These are phyloP conservation scores for Penicillium oxalicum DNA, from an alignment of 2,329 filamentous ascomycete genomes.

Conservation along the genomic window DNA sequence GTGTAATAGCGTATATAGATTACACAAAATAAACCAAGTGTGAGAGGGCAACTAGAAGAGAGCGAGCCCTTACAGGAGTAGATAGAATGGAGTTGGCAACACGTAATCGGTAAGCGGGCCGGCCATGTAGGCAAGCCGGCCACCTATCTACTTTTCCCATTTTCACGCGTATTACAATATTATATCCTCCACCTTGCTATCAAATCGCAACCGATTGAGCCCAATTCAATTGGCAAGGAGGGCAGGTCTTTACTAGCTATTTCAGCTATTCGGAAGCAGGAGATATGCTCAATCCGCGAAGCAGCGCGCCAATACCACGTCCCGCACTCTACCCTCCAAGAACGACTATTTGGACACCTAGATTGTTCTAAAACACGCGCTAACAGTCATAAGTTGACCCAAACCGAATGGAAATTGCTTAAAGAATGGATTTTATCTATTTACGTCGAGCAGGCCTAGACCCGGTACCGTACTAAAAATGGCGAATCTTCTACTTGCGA, in stretches of 20 bases:
- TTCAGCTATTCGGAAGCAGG: not conserved
- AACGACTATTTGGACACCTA: not conserved
- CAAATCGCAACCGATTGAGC: not conserved
- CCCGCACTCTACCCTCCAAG: not conserved
- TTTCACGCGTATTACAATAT: not conserved
- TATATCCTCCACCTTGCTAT: not conserved
- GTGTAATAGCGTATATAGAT: too few species aligned
- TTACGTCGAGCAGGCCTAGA: not conserved
- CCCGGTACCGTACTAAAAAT: not conserved
- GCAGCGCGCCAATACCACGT: not conserved
- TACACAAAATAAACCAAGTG: too few species aligned
- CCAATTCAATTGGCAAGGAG: not conserved
- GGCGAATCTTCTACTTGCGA: not conserved
- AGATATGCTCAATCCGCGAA: not conserved
- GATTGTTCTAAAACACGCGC: not conserved
- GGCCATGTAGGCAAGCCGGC: too few species aligned
- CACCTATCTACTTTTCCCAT: not conserved
- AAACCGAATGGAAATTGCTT: not conserved
- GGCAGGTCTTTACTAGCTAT: not conserved
- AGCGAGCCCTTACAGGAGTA: too few species aligned
- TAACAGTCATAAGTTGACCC: not conserved
- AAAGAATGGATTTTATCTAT: not conserved
- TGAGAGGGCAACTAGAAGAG: too few species aligned
- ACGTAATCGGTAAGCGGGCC: too few species aligned
- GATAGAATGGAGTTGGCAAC: too few species aligned